Evolutionary conservation across 23 red algal genomes (phyloP), one percentile per base, ranked within the genome.

Genomic region (Cyanidiococcus yangmingshanensis): DNA sequence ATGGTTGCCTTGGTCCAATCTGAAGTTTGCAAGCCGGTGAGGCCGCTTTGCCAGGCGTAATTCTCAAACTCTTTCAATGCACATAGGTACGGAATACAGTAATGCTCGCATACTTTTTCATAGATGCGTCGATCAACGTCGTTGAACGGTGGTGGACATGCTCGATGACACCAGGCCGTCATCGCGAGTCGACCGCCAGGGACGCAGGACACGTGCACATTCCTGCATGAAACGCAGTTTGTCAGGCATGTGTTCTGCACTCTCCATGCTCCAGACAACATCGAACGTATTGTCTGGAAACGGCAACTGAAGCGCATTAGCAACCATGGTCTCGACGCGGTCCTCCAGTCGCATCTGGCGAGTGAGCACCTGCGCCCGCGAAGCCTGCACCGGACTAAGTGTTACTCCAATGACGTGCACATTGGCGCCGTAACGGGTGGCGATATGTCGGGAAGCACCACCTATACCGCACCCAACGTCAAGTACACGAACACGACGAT

Each of bases 391-490:
- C 21, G 79, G 58, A 58, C 85, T 89, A 1, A 98, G 75, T n/a
- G 94, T 91, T 29, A 98, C 76, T 0, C 94, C 94, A 1, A 68
- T 86, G 24, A 98, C 87, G 31, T 76, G 79, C 81, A 79, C 87
- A 15, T 68, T 45, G 16, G 67, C 58, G 27, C 63, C 63, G 80
- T 86, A 95, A 75, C 85, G 67, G 3, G 78, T 83, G 1, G 94
- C 94, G 0, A 98, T 82, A 74, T 85, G 87, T 32, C 94, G 85
- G 41, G 94, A 89, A 38, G 94, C 58, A 45, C 94, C 94, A 68
- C 94, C 94, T 39, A 98, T 92, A 26, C 94, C 94, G 57, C 94
- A 98, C 32, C 94, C 94, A 0, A 98, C 79, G 75, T 98, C 94
- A 32, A 98, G 82, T 63, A 98, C 76, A 34, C 58, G 29, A 21